These are phyloP conservation scores for Plasmopara viticola DNA, from an alignment of 352 stramenopile genomes.

Conservation along the genomic window DNA sequence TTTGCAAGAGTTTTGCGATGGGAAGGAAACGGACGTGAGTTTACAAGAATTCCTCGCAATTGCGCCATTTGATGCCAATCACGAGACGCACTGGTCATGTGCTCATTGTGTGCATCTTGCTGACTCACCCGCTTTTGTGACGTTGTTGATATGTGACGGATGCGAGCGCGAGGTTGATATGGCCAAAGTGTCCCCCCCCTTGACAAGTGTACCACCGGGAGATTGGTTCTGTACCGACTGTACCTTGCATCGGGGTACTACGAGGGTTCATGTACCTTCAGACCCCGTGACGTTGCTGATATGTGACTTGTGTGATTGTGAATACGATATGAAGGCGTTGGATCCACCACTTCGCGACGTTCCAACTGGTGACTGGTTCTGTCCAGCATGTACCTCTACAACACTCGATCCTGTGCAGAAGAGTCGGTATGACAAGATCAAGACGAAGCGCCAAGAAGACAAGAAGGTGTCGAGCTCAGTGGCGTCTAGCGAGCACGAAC, in stretches of 20 bases:
- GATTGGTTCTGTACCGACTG: constrained; percentile 41
- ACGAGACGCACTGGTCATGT: constrained; percentile 33
- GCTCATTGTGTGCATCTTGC: constrained; percentile 15
- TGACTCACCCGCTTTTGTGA: constrained; percentile 12
- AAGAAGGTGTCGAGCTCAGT: constrained; percentile 1
- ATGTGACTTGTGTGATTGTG: constrained; percentile 64
- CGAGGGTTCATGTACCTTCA: constrained; percentile 3
- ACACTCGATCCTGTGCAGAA: constrained; percentile 2
- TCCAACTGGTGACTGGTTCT: constrained; percentile 44
- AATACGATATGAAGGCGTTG: constrained; percentile 55
- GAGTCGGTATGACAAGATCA: constrained; percentile 1
- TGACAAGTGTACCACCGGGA: constrained; percentile 30
- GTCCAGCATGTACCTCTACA: constrained; percentile 15
- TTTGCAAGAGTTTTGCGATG: constrained; percentile 38
- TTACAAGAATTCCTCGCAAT: constrained; percentile 26
- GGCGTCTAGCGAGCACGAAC: constrained; percentile 4
- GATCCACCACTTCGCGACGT: constrained; percentile 41
- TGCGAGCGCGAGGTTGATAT: constrained; percentile 62
- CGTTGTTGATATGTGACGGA: constrained; percentile 58
- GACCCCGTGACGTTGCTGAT: constrained; percentile 41
- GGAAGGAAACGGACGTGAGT: constrained; percentile 18
- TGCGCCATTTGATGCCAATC: constrained; percentile 18
- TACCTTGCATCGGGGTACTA: constrained; percentile 4
- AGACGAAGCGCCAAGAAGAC: constrained; percentile 4
- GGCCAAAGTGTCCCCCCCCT: constrained; percentile 33